phyloP scores from a whole-genome alignment of 768 basidiomycete genomes.

The Clitopilus hobsonii region DNA sequence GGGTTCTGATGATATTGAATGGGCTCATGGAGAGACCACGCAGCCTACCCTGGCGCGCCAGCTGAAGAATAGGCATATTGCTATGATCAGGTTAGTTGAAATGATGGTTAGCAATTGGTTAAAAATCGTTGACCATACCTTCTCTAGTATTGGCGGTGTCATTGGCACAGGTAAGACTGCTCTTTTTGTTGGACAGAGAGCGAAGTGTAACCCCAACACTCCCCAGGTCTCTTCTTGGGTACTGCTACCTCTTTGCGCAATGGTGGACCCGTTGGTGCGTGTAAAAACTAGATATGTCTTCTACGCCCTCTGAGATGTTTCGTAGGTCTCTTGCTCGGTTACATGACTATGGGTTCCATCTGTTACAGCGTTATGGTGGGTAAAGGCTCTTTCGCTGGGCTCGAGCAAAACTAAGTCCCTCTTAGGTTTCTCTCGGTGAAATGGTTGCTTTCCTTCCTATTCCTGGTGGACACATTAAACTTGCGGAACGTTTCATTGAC shows the following conservation, averaged over 20 bases:
- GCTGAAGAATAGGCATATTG: conserved; percentile 73
- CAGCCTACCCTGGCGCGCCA: conserved; percentile 42
- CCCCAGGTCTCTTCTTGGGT: conserved; percentile 55
- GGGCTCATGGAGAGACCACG: conserved; percentile 13
- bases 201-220: no score
- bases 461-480: conserved; percentile 74
- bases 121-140: background rate
- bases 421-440: conserved; percentile 62
- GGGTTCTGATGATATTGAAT: conserved; percentile 7
- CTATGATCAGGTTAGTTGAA: conserved; percentile 64
- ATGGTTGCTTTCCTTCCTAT: conserved; percentile 79
- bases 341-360: conserved; percentile 57
- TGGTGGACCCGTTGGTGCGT: conserved; percentile 66
- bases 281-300: background rate
- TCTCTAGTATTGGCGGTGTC: conserved; percentile 54
- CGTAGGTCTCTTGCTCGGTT: conserved; percentile 66
- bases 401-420: no score
- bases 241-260: conserved; percentile 42
- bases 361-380: conserved; percentile 70
- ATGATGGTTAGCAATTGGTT: background rate
- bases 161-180: conserved; percentile 45
- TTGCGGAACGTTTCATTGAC: conserved; percentile 80
- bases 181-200: no score
- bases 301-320: background rate
- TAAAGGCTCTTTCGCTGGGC: no score